phyloP scores from a whole-genome alignment of 257 asterid genomes.

The Echites panduratus region DNA sequence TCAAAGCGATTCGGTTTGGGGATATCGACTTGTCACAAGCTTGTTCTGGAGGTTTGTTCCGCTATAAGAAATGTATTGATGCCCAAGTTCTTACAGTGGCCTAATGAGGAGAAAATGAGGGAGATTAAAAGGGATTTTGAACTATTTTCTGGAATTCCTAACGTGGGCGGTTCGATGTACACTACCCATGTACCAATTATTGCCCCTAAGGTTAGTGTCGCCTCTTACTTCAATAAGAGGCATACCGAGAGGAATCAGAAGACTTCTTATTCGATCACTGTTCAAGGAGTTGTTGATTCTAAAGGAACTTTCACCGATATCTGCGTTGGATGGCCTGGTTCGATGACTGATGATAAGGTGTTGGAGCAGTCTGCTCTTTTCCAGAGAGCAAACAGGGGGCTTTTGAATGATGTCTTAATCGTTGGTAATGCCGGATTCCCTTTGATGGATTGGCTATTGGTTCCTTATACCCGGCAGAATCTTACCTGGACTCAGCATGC shows the following conservation, averaged over 20 bases:
- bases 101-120: constrained; percentile 32
- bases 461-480: constrained; percentile 50
- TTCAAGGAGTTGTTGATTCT: constrained; percentile 75
- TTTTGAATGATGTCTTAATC: constrained; percentile 37
- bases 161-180: constrained; percentile 58
- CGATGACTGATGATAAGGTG: constrained; percentile 73
- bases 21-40: constrained; percentile 86
- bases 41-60: constrained; percentile 72
- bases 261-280: constrained; percentile 64
- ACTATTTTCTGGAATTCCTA: constrained; percentile 40
- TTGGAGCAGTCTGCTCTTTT: constrained; percentile 64
- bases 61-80: constrained; percentile 59
- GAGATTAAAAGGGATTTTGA: constrained; percentile 41
- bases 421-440: constrained; percentile 53
- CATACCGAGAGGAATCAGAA: constrained; percentile 81
- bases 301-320: constrained; percentile 64
- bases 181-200: constrained; percentile 75
- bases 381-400: constrained; percentile 54
- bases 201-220: constrained; percentile 57
- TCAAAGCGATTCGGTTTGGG: constrained; percentile 81
- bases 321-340: constrained; percentile 90
- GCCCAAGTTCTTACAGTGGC: constrained; percentile 78
- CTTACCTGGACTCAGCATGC: constrained; percentile 80
- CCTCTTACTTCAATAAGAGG: constrained; percentile 61
- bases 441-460: constrained; percentile 62